Evolutionary conservation across 495 filamentous ascomycete genomes (phyloP), one percentile per base, ranked within the genome.

Genomic region (Neurospora hispaniola): DNA sequence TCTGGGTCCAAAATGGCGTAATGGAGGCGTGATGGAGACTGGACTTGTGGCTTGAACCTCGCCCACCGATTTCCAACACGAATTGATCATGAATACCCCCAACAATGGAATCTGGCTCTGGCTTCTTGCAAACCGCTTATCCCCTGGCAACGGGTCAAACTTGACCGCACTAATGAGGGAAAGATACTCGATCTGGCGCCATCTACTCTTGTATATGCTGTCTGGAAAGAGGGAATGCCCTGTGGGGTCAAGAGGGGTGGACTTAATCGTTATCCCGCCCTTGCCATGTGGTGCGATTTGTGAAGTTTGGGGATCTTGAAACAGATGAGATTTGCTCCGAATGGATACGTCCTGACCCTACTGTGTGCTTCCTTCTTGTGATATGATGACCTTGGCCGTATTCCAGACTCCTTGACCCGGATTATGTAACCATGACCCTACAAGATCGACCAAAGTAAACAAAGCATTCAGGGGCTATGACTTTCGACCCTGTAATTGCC

Each of bases 131-230:
- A 75, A 70, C 44, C 54, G 54, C 23, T 62, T 73, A 43, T 35
- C 74, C 74, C 70, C 73, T 78, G 78, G 81, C 77, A 62, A 78
- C 71, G 80, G 81, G 82, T 83, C 75, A 81, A 35, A 84, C 88
- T 87, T 90, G 86, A 88, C 83, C 84, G 89, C 89, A 88, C 93
- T 96, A 86, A 97, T 91, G 94, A 97, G 93, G 94, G 94, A 97
- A 97, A 97, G 94, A 97, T 93, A 96, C 89, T 86, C 83, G 78
- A 76, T 71, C 77, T 74, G 70, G 75, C 73, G 71, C 73, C 70
- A 62, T 62, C 54, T 62, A 62, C 54, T 27, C 54, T 74, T 75
- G 75, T 84, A 86, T 83, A 86, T 84, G 82, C 82, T 77, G 77
- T 78, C 80, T 77, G 76, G 81, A 72, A 77, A 82, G 88, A 91